Base-by-base conservation (phyloP, 2,329 filamentous ascomycete species). In the Fulvia fulva region DNA sequence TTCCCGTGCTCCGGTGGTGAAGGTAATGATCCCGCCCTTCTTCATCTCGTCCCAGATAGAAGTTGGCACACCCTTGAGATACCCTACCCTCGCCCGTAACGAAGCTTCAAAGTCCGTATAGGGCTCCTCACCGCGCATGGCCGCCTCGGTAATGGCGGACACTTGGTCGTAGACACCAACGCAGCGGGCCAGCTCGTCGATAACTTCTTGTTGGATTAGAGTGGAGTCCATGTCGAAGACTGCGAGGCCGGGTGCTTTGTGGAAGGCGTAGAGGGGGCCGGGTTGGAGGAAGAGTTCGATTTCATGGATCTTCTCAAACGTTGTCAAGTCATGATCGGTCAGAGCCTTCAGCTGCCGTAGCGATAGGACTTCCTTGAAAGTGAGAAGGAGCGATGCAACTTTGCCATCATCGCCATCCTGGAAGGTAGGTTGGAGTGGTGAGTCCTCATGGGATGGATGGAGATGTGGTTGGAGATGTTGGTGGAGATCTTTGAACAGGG, bases 141-240 rank as follows among this genome's bases (percentile, higher is more conserved):
- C 93, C 32, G 91, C 88, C 59, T 88, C 87, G 0, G 94, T 99
- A 66, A 99, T 97, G 68, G 87, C 82, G 9, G 91, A 89, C 41
- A 99, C 93, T 67, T 89, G 80, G 54, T 86, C 86, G 61, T 74
- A 73, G 30, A 66, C 58, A 53, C 91, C 90, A 1, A 96, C 85
- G 37, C 88, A 88, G 55, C 88, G 86, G 3, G 94, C 94, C 57
- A 99, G 87, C 68, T 97, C 87, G 74, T 99, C 94, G 71, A 99
- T 97, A 60, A 97, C 92, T 77, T 99, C 94, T 74, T 99, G 92
- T 55, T 93, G 89, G 72, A 99, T 97, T 60, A 99, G 83, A 0
- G 94, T 99, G 74, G 89, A 94, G 77, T 99, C 94, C 94, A 99
- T 99, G 74, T 99, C 94, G 70, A 99, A 99, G 30, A 97, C 90